Evolutionary conservation across 805 yeast species (phyloP).

Genomic region (Ogataea sp.): DNA sequence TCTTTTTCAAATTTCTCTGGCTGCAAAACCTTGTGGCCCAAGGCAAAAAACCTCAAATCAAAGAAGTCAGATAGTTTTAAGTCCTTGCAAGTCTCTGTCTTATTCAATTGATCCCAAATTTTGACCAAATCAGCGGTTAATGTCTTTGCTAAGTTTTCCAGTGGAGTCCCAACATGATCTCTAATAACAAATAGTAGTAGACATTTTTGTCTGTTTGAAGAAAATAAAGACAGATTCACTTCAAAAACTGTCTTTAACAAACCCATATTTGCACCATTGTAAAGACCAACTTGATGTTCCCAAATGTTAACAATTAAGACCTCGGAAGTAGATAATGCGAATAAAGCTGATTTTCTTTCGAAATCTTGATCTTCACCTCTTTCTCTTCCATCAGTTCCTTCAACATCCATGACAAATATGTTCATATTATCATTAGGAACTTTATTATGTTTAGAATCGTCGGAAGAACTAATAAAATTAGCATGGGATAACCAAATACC

Average conservation of each 20-base stretch:
- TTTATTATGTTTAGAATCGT: slow-evolving; percentile 3
- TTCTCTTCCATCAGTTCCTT: slow-evolving; percentile 97
- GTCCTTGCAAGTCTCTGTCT: slow-evolving; percentile 56
- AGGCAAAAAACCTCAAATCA: slow-evolving; percentile 71
- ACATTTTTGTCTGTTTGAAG: slow-evolving; percentile 48
- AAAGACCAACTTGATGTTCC: slow-evolving; percentile 95
- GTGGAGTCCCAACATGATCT: slow-evolving; percentile 88
- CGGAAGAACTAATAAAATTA: slow-evolving; percentile 25
- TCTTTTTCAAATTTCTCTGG: slow-evolving; percentile 59
- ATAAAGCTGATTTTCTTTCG: slow-evolving; percentile 91
- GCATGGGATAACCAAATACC: slow-evolving; percentile 75
- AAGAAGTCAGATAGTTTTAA: slow-evolving; percentile 67
- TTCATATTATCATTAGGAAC: slow-evolving; percentile 17
- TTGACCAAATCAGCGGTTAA: slow-evolving; percentile 61
- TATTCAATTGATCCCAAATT: slow-evolving; percentile 72
- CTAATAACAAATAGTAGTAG: slow-evolving; percentile 80
- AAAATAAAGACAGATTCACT: slow-evolving; percentile 83
- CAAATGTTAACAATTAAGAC: slow-evolving; percentile 86
- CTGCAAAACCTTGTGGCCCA: slow-evolving; percentile 81
- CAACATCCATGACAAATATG: slow-evolving; percentile 89
- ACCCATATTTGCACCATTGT: slow-evolving; percentile 98
- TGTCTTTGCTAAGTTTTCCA: slow-evolving; percentile 60
- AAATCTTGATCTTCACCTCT: slow-evolving; percentile 98
- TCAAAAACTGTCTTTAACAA: slow-evolving; percentile 92
- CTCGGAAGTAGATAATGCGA: slow-evolving; percentile 89